Base-by-base conservation (phyloP, 2,329 filamentous ascomycete species). In the Corniculantispora saksenae region DNA sequence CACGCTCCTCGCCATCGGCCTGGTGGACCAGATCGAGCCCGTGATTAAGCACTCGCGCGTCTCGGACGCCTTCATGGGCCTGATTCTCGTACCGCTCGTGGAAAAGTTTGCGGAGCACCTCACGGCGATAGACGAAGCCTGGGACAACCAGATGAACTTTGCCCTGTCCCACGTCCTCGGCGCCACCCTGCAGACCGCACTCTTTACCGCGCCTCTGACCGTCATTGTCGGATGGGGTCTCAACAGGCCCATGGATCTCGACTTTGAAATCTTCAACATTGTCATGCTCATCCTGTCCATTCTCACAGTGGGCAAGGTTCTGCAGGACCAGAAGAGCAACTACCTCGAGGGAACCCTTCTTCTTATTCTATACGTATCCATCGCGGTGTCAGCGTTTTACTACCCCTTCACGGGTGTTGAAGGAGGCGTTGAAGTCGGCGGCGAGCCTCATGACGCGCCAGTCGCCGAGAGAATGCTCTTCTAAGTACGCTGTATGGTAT, bases 21-120 rank as follows among this genome's bases (percentile, higher is more conserved):
- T 95, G 19, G 91, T 95, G 17, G 79, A 88, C 59, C 82, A 94
- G 72, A 95, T 95, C 66, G 83, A 87, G 45, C 81, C 78, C 70
- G 86, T 86, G 5, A 83, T 86, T 45, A 70, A 78, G 45, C 69
- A 77, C 25, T 77, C 77, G 23, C 69, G 74, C 64, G 76, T 87
- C 19, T 82, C 82, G 0, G 83, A 85, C 63, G 79, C 84, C 1
- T 85, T 85, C 67, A 84, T 86, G 77, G 84, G 92, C 71, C 81
- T 96, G 45, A 94, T 95, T 69, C 83, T 96, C 1, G 85, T 95
- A 6, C 89, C 91, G 4, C 83, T 96, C 0, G 92, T 95, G 7
- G 93, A 96, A 74, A 96, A 97, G 77, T 89, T 91, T 3, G 92
- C 92, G 15, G 92, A 96, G 76, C 92, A 96, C 77, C 80, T 96